Evolutionary conservation across 495 filamentous ascomycete genomes (phyloP).

Genomic region (Penicillium parvum): DNA sequence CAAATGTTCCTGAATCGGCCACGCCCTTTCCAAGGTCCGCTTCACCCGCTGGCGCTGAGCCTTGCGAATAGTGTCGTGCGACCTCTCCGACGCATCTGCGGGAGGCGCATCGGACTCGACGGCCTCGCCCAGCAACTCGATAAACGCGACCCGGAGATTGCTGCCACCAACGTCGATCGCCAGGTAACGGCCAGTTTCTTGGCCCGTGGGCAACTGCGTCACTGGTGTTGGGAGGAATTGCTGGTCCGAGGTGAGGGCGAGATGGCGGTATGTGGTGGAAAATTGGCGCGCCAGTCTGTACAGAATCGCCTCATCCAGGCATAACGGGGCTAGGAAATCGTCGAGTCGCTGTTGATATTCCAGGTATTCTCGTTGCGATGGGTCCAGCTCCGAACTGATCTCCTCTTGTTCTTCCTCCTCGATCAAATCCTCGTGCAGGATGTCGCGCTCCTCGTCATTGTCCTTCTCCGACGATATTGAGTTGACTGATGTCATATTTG

Average conservation of each 20-base stretch:
- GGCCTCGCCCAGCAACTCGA: slow-evolving; percentile 58
- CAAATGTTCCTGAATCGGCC: slow-evolving; percentile 75
- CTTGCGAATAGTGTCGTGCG: slow-evolving; percentile 41
- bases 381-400: slow-evolving; percentile 27
- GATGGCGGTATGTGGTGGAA: slow-evolving; percentile 53
- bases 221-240: slow-evolving; percentile 81
- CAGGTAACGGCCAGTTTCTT: slow-evolving; percentile 65
- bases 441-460: slow-evolving; percentile 34
- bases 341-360: slow-evolving; percentile 33
- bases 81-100: slow-evolving; percentile 34
- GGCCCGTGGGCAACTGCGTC: slow-evolving; percentile 60
- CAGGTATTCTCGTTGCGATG: slow-evolving; percentile 28
- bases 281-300: slow-evolving; percentile 60
- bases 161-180: slow-evolving; percentile 80
- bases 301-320: slow-evolving; percentile 43
- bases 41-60: slow-evolving; percentile 49
- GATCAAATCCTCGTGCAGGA: slow-evolving; percentile 33
- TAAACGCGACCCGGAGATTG: slow-evolving; percentile 74
- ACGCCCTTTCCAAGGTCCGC: slow-evolving; percentile 63
- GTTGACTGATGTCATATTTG: slow-evolving; percentile 29
- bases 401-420: slow-evolving; percentile 43
- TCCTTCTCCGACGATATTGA: slow-evolving; percentile 28
- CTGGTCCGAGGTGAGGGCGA: slow-evolving; percentile 61
- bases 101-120: slow-evolving; percentile 32
- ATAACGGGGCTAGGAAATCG: slow-evolving; percentile 38